Evolutionary conservation across 1,139 yeast genomes (phyloP), one percentile per base, ranked within the genome.

Genomic region (Kodamaea sp.): DNA sequence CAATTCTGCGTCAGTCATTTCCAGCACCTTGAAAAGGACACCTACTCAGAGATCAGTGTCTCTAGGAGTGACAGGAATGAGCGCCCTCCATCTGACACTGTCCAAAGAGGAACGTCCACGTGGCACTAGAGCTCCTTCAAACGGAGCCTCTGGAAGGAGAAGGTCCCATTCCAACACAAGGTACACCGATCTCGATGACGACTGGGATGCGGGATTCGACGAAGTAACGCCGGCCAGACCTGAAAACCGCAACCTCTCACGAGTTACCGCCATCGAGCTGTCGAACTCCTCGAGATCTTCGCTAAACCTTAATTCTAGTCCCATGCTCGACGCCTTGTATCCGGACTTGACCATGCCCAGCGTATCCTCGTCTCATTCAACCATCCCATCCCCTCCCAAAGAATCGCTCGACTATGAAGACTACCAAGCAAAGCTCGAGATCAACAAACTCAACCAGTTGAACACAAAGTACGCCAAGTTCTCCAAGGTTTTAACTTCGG

Each of bases 131-230:
- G 21, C 13, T 8, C 35, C 32, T 10, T 26, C 21, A 6, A 18
- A 26, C 8, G 38, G 34, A 5, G 11, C 11, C 15, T 24, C 29
- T n/a, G 31, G 28, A 2, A 22, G 34, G 7, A 30, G 39, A 21
- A 29, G 48, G 5, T 34, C 48, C 4, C 46, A 35, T 21, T 45
- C 52, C 9, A 45, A 44, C 28, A 35, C 48, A 6, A 53, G 59
- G 36, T 80, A 78, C 46, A 63, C 75, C 14, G 95, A 86, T 51
- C 59, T 80, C 31, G 96, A 88, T 54, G 95, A 85, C 50, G 96
- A 88, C 57, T 89, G 96, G 97, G 90, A 88, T 54, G 94, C 95
- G 4, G 84, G 80, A 24, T 70, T 88, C 28, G 88, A 83, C 43
- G 83, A 70, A 44, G 64, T 52, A 19, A 13, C 39, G 20, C 24